A percentile compares a stretch with the other conserved stretches of the same genome.
Conservation (phyloP, 179 eudicot species). For the Beta macrorhiza region DNA sequence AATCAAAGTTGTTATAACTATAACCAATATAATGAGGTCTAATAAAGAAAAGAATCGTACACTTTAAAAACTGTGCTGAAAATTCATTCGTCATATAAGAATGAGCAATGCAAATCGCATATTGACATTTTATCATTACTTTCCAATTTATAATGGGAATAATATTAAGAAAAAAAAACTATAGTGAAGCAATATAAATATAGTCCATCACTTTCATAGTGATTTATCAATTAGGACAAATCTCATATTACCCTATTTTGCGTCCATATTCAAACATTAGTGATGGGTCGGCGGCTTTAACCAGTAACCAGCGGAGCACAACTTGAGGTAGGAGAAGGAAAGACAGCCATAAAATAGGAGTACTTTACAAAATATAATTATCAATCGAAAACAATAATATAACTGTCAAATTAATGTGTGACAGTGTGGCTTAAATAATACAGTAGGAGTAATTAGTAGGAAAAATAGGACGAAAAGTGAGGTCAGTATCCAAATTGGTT, state of each 20-base stretch:
- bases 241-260: background rate
- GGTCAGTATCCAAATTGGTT: conserved; percentile 2
- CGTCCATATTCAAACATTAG: background rate
- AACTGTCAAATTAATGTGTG: too few species aligned
- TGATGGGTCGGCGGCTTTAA: background rate
- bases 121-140: background rate
- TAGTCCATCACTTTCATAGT: background rate
- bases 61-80: too few species aligned
- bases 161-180: background rate
- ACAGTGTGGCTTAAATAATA: too few species aligned
- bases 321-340: background rate
- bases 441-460: too few species aligned
- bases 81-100: too few species aligned
- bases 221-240: background rate
- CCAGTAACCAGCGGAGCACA: background rate
- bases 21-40: too few species aligned
- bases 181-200: background rate
- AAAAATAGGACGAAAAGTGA: background rate
- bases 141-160: background rate
- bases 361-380: too few species aligned
- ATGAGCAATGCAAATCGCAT: background rate
- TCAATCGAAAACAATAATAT: too few species aligned
- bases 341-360: background rate
- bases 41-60: too few species aligned
- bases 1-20: too few species aligned